Base-by-base conservation (phyloP, 352 stramenopile genomes). In the Phytophthora litchii region DNA sequence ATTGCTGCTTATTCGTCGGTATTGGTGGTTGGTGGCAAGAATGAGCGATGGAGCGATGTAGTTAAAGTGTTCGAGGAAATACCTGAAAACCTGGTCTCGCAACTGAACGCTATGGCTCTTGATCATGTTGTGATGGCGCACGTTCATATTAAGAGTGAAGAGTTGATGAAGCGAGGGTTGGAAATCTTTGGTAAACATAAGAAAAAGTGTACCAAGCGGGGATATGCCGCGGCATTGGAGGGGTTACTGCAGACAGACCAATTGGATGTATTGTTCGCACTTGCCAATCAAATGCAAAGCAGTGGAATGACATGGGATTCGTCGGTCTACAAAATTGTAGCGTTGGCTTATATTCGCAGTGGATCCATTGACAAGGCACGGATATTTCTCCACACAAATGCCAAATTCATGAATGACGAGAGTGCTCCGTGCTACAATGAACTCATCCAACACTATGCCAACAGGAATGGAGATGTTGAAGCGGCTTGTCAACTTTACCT, bases 1-100 rank as follows among this genome's bases (percentile, higher is more conserved):
- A 1, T 78, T 50, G 82, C 60, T 45, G 81, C 84, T 47, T 89
- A 82, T 62, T 76, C 82, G 51, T 88, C 78, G 17, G 67, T 85
- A 23, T 78, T 92, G 41, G 70, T 69, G n/a, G 74, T 72, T 23
- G 87, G 77, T 47, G 72, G 76, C 29, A 82, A 83, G 58, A 63
- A 58, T 25, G 81, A 83, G 51, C 72, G 56, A 34, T 92, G 82
- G 82, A 54, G 54, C 11, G 59, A 71, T 31, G 70, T 86, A 20
- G 48, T 86, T 16, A 14, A 54, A 4, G 46, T 90, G 11, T 88
- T 79, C 57, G 52, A 82, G 19, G 64, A 66, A 11, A 89, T 92
- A 70, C 56, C 63, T 5, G 19, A 60, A 12, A 45, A 70, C 6
- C 54, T 67, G 31, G 19, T 70, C 4, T 16, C 53, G 1, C 21